Percentiles rank a stretch among this genome's conserved stretches.
phyloP scores from a whole-genome alignment of 768 basidiomycete species.

The Candolleomyces eurysporus region DNA sequence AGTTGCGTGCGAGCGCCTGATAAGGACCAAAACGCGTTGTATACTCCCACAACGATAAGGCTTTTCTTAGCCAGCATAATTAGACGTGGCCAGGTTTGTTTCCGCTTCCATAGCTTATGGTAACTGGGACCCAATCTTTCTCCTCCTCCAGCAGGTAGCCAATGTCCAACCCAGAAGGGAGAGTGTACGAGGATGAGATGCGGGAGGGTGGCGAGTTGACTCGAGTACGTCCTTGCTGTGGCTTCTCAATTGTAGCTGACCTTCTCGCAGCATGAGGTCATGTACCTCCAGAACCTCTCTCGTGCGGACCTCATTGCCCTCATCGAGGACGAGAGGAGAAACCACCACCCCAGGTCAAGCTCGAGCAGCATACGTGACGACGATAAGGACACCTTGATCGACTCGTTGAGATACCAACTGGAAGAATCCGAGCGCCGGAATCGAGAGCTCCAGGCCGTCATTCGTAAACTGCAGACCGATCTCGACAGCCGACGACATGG shows the following conservation, averaged over 20 bases:
- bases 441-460: constrained; percentile 3
- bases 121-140: not conserved
- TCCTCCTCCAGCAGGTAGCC: not conserved
- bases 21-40: not conserved
- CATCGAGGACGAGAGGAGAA: not conserved
- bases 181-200: not conserved
- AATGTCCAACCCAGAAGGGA: not conserved
- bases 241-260: not conserved
- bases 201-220: not conserved
- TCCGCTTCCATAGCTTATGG: not conserved
- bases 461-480: constrained; percentile 5
- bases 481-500: not conserved
- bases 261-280: not conserved
- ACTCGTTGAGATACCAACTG: not conserved
- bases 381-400: constrained; percentile 5
- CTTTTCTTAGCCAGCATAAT: not conserved
- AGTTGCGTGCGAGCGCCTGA: constrained; percentile 7
- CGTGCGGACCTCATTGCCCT: constrained; percentile 6
- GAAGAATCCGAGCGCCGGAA: constrained; percentile 1
- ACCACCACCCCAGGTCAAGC: not conserved
- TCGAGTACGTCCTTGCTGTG: not conserved
- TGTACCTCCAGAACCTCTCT: constrained; percentile 2
- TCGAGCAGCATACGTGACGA: no score
- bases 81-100: not conserved
- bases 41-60: constrained; percentile 4